Conservation (phyloP, 345 rosid genomes). For the Eucalyptus grandis region DNA sequence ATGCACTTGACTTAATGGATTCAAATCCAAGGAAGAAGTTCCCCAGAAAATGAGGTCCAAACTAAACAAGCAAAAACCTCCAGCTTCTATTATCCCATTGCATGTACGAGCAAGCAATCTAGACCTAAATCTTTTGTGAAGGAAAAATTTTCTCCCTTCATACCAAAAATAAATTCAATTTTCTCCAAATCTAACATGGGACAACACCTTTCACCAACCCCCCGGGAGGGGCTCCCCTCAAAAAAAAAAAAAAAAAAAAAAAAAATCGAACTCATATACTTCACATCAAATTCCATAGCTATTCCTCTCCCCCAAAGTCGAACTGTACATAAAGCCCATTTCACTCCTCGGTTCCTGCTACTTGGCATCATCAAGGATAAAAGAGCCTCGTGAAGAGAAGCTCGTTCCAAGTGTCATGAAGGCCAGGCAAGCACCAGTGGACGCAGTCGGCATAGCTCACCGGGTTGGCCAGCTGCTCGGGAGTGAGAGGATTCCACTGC, state of each 20-base stretch:
- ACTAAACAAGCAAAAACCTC: background rate
- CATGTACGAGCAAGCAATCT: background rate
- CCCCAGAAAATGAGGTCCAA: background rate
- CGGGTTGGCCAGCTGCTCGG: conserved; percentile 72
- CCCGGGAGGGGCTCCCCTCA: too few relatives aligned
- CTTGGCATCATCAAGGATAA: background rate
- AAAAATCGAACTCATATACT: background rate
- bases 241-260: background rate
- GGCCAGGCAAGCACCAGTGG: conserved; percentile 96
- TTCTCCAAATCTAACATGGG: background rate
- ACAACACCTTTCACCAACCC: background rate
- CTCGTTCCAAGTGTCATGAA: conserved; percentile 95
- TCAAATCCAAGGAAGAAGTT: background rate
- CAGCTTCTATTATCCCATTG: background rate
- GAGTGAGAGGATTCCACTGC: conserved; percentile 70
- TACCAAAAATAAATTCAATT: background rate
- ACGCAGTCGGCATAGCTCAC: conserved; percentile 85
- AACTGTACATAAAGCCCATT: background rate
- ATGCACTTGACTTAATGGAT: rapidly evolving
- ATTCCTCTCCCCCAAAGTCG: background rate
- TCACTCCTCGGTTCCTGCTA: background rate
- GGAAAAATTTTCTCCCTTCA: background rate
- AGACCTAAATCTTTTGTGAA: background rate
- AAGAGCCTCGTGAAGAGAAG: conserved; percentile 34
- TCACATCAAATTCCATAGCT: background rate